Evolutionary conservation across 495 filamentous ascomycete species (phyloP), one percentile per base, ranked within the genome.

Genomic region (Penicillium macrosclerotiorum): DNA sequence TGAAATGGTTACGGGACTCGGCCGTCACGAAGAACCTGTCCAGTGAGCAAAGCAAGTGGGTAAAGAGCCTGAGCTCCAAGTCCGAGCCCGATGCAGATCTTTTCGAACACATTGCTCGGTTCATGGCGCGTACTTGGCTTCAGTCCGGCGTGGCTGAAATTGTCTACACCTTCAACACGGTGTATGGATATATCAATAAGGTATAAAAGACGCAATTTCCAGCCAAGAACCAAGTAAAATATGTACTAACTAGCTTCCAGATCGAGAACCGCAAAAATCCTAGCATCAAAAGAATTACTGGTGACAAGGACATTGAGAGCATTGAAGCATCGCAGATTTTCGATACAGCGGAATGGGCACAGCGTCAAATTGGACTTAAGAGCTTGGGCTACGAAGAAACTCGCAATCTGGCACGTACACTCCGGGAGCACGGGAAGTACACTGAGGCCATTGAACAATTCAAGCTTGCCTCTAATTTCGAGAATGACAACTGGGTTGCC

Each of bases 1-100:
- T 54, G 26, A 58, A 32, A 16, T 58, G 55, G 55, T 42, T 58
- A 8, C 55, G 45, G 22, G 51, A 58, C 35, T 54, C 55, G 13
- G 55, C 51, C 3, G 35, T 58, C 16, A 51, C 51, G 11, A 58
- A 51, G 26, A 54, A 45, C 4, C 25, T 58, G 14, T 19, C 55
- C 0, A 47, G 38, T 1, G 26, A 47, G 8, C 34, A 58, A 18
- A 41, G n/a, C 1, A 22, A 19, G 17, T 58, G 55, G 55, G 44
- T 58, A 7, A 51, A 38, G 25, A 54, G 39, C 35, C 19, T 58
- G 24, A 54, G 39, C 39, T 58, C 55, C 3, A 58, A 58, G 16
- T 58, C 51, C 0, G 43, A 51, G 8, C 51, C 35, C 8, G 55
- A 58, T 31, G 55, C 55, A 35, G 55, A 58, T 48, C 18, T 58